Base-by-base conservation (phyloP, 495 filamentous ascomycete genomes). In the Viridothelium virens region DNA sequence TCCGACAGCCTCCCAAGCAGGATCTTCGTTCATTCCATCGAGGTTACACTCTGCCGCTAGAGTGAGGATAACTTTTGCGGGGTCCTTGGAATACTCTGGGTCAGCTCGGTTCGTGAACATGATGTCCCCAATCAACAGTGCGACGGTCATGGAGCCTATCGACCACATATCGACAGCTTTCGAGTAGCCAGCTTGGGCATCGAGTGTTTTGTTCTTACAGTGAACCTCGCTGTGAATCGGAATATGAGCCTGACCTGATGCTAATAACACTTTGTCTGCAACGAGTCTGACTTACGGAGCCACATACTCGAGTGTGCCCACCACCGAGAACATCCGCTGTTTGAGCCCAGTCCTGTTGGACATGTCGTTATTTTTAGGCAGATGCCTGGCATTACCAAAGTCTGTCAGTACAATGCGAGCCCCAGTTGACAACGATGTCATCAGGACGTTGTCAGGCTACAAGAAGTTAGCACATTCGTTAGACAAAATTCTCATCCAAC, bases 321-420 rank as follows among this genome's bases (percentile, higher is more conserved):
- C 79, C 16, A 78, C 56, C 0, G 86, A 86, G 39, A 77, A 79
- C 84, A 90, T 85, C 14, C 88, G 80, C 16, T 78, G 72, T 70
- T 18, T 71, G 68, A 2, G 72, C 3, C 48, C 41, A n/a, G 18
- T 47, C n/a, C 38, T 1, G 25, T 14, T 47, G 9, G 18, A 4
- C 70, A 61, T 47, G 6, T 64, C 64, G 53, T 33, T 16, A 41
- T 44, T 33, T 31, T 36, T 56, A 61, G 71, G n/a, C 9, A 81
- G 64, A 16, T 77, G 75, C 41, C 76, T 83, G 6, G 87, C 84
- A 62, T 83, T 81, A 9, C 90, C 90, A 74, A 94, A 89, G 70
- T 94, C 90, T 0, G 87, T 87, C 33, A 94, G 77, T 0, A 92
- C 81, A 25, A 92, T 77, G 36, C 90, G 70, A 1, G 73, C 73